Evolutionary conservation across 495 filamentous ascomycete genomes (phyloP).

Genomic region (Massariosphaeria phaeospora): DNA sequence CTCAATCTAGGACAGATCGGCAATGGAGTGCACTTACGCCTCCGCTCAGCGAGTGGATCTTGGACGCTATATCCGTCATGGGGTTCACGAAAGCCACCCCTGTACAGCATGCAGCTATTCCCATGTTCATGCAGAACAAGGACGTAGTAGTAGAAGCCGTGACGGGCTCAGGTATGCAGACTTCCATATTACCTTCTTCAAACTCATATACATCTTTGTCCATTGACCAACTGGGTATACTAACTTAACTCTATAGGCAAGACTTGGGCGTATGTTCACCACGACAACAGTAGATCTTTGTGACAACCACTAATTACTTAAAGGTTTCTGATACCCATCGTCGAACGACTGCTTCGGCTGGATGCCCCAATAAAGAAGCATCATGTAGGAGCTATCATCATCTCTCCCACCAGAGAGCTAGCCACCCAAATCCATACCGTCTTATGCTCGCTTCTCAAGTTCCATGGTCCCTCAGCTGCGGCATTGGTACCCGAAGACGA

Average conservation of each 20-base stretch:
- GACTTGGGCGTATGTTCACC: slow-evolving; percentile 63
- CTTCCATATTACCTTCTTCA: too few relatives aligned
- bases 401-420: slow-evolving; percentile 89
- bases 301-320: background rate
- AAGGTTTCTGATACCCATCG: slow-evolving; percentile 74
- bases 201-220: too few relatives aligned
- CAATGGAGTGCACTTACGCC: slow-evolving; percentile 78
- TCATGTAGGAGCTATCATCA: slow-evolving; percentile 82
- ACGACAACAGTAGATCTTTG: background rate
- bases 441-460: slow-evolving; percentile 68
- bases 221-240: too few relatives aligned
- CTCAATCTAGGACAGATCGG: slow-evolving; percentile 37
- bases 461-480: slow-evolving; percentile 72
- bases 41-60: slow-evolving; percentile 80
- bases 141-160: slow-evolving; percentile 97
- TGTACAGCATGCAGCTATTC: slow-evolving; percentile 89
- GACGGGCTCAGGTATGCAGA: slow-evolving; percentile 89
- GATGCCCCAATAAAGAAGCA: slow-evolving; percentile 77
- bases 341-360: slow-evolving; percentile 73
- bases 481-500: slow-evolving; percentile 48
- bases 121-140: slow-evolving; percentile 86
- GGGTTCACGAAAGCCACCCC: slow-evolving; percentile 87
- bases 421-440: slow-evolving; percentile 86
- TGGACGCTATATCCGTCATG: slow-evolving; percentile 77
- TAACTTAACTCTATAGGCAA: too few relatives aligned